A percentile compares a stretch with the other conserved stretches of the same genome.
Evolutionary conservation across 2,329 filamentous ascomycete species (phyloP).

Genomic region (Talaromyces funiculosus): DNA sequence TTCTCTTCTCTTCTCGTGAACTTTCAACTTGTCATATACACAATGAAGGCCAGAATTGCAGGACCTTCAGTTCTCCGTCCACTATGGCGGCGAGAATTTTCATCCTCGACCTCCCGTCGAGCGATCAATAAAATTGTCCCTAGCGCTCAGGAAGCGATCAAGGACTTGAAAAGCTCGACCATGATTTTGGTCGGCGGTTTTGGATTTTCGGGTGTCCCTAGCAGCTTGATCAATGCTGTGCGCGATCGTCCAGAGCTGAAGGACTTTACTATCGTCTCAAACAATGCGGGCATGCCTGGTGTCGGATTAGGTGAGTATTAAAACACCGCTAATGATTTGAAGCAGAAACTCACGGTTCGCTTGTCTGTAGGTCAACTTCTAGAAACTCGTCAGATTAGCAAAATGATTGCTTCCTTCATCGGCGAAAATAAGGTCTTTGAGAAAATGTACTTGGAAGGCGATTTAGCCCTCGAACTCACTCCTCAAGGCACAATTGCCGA

Average conservation of each 20-base stretch:
- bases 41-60: constrained; percentile 23
- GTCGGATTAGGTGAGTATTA: constrained; percentile 60
- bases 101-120: constrained; percentile 55
- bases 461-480: constrained; percentile 80
- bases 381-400: constrained; percentile 64
- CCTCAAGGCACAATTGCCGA: constrained; percentile 87
- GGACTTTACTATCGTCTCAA: constrained; percentile 71
- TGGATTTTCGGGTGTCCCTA: constrained; percentile 60
- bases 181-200: constrained; percentile 72
- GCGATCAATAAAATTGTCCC: constrained; percentile 71
- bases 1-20: background rate
- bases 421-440: constrained; percentile 83
- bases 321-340: background rate
- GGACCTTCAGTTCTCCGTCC: constrained; percentile 27
- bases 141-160: constrained; percentile 64
- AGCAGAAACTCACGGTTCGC: background rate
- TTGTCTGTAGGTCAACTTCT: constrained; percentile 55
- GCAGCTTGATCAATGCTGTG: constrained; percentile 56
- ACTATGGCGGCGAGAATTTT: constrained; percentile 53
- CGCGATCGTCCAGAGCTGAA: constrained; percentile 52
- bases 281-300: constrained; percentile 69
- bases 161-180: constrained; percentile 64
- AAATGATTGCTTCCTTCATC: constrained; percentile 70
- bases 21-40: background rate
- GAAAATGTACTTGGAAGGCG: constrained; percentile 75